These are phyloP conservation scores for Claviceps sp. DNA, from an alignment of 2,329 filamentous ascomycete genomes.

Conservation along the genomic window DNA sequence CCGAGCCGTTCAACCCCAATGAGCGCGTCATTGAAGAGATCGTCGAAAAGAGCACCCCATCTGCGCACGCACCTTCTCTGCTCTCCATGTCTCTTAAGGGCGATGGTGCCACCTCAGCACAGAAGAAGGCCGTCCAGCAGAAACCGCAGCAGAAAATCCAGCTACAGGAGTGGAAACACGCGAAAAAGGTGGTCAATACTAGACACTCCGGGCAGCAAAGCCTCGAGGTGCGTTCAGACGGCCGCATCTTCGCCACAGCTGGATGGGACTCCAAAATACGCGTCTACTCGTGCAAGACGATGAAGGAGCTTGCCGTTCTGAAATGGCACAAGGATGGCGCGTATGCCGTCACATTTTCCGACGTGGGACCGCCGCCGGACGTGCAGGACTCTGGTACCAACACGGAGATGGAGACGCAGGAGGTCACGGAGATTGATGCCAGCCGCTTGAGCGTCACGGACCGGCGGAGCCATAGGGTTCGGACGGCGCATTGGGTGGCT, in stretches of 20 bases:
- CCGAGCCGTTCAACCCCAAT: slow-evolving; percentile 4
- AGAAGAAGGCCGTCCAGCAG: not conserved
- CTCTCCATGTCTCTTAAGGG: slow-evolving; percentile 13
- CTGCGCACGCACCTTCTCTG: slow-evolving; percentile 8
- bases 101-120: not conserved
- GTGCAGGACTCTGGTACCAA: not conserved
- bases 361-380: slow-evolving; percentile 15
- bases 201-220: slow-evolving; percentile 86
- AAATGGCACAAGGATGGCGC: slow-evolving; percentile 91
- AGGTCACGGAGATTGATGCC: not conserved
- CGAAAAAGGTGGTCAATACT: slow-evolving; percentile 55
- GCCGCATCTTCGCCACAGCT: slow-evolving; percentile 72
- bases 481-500: slow-evolving; percentile 73
- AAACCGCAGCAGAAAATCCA: slow-evolving; percentile 5
- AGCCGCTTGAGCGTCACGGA: slow-evolving; percentile 37
- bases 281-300: slow-evolving; percentile 66
- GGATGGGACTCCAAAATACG: slow-evolving; percentile 80
- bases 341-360: slow-evolving; percentile 65
- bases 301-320: slow-evolving; percentile 80
- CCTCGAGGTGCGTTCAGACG: slow-evolving; percentile 64
- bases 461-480: slow-evolving; percentile 49
- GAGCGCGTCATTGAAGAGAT: slow-evolving; percentile 3
- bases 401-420: not conserved
- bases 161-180: slow-evolving; percentile 25
- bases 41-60: slow-evolving; percentile 6